phyloP scores from a whole-genome alignment of 1,284 basidiomycete species.

The Ganoderma sinense region DNA sequence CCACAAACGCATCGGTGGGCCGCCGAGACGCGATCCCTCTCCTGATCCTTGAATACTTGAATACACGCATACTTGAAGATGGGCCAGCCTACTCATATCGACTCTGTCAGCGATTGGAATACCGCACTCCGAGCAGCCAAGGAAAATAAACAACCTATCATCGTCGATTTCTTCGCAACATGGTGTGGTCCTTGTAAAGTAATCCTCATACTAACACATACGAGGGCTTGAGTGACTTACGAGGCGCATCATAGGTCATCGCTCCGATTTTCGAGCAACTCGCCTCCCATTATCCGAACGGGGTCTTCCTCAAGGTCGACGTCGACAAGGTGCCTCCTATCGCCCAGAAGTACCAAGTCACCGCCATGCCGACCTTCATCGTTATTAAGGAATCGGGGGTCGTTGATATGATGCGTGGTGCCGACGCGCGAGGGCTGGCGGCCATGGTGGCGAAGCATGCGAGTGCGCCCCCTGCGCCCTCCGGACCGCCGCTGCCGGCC shows the following conservation, averaged over 20 bases:
- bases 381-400: slow-evolving; percentile 12
- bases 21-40: not conserved
- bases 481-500: slow-evolving; percentile 4
- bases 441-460: slow-evolving; percentile 16
- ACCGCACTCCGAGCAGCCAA: slow-evolving; percentile 17
- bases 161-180: slow-evolving; percentile 23
- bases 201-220: slow-evolving; percentile 20
- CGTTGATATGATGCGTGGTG: slow-evolving; percentile 13
- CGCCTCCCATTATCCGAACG: slow-evolving; percentile 8
- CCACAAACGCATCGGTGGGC: not conserved
- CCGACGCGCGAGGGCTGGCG: slow-evolving; percentile 10
- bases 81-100: slow-evolving; percentile 7
- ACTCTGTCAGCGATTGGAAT: slow-evolving; percentile 23
- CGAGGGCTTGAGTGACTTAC: not conserved
- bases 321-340: slow-evolving; percentile 14
- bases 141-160: slow-evolving; percentile 13
- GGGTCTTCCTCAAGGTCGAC: slow-evolving; percentile 21
- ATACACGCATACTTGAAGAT: not conserved
- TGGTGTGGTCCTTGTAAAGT: slow-evolving; percentile 21
- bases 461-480: not conserved
- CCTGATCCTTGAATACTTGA: not conserved
- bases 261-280: slow-evolving; percentile 15
- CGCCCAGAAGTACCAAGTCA: slow-evolving; percentile 18
- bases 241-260: slow-evolving; percentile 1
- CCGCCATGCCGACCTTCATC: slow-evolving; percentile 19